These are phyloP conservation scores for Boletales sp. DNA, from an alignment of 768 basidiomycete species.

Conservation along the genomic window DNA sequence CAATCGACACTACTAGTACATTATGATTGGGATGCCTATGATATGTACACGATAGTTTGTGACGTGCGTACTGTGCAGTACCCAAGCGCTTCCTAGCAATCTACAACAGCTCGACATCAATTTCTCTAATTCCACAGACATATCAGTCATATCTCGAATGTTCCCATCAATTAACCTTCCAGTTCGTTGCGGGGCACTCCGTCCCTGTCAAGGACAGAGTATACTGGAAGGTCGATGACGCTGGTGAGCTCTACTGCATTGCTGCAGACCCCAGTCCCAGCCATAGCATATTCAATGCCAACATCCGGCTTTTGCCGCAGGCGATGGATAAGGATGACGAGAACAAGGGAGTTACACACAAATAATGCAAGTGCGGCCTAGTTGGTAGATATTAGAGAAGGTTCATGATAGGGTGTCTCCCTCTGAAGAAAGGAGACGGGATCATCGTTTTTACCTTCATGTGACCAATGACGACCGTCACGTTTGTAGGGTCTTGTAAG, in stretches of 20 bases:
- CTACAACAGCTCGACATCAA: not conserved
- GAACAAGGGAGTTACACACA: slow-evolving; percentile 20
- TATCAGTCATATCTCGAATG: no score
- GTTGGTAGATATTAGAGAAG: not conserved
- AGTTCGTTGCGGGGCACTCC: no score
- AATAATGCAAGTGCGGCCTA: slow-evolving; percentile 20
- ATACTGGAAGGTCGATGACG: slow-evolving; percentile 13
- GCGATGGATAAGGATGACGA: slow-evolving; percentile 18
- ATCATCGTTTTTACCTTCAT: slow-evolving; percentile 16
- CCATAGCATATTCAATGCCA: not conserved
- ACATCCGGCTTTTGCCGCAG: not conserved
- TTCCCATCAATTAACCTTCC: no score
- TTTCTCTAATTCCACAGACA: not conserved
- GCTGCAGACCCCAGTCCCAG: not conserved
- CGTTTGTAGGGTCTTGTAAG: slow-evolving; percentile 1
- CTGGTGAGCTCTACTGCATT: slow-evolving; percentile 12
- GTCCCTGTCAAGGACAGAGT: no score
- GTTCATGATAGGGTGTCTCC: not conserved
- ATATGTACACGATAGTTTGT: not conserved
- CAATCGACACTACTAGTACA: not conserved
- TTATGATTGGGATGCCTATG: not conserved
- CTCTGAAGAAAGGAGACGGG: not conserved
- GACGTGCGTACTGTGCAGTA: not conserved
- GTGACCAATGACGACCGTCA: slow-evolving; percentile 18
- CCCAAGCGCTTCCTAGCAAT: not conserved